Evolutionary conservation across 805 yeast genomes (phyloP).

Genomic region (Metschnikowia similis): DNA sequence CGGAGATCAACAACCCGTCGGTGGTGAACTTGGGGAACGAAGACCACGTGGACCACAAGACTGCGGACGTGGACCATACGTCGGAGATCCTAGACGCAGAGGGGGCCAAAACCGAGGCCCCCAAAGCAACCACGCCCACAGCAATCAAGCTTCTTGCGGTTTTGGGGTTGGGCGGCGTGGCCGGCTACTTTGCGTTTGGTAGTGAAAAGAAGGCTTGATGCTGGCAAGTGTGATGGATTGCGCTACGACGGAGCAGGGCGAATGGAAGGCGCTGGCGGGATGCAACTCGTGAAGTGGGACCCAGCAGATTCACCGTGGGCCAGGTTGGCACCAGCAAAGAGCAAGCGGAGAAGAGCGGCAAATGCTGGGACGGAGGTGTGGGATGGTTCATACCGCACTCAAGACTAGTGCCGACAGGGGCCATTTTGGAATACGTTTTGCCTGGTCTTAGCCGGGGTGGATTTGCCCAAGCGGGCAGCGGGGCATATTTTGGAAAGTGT

Average conservation of each 20-base stretch:
- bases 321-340: too few relatives aligned
- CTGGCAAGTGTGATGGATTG: neutral
- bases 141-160: slow-evolving; percentile 10
- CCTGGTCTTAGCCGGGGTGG: too few relatives aligned
- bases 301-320: too few relatives aligned
- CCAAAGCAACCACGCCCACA: slow-evolving; percentile 5
- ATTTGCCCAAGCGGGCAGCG: too few relatives aligned
- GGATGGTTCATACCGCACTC: too few relatives aligned
- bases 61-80: slow-evolving; percentile 27
- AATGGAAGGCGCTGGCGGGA: neutral
- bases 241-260: neutral
- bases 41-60: slow-evolving; percentile 33
- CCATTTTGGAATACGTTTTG: too few relatives aligned
- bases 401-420: too few relatives aligned
- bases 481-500: too few relatives aligned
- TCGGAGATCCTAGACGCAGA: slow-evolving; percentile 32
- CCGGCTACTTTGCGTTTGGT: slow-evolving; percentile 15
- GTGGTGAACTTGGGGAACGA: slow-evolving; percentile 33
- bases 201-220: neutral
- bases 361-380: too few relatives aligned
- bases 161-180: slow-evolving; percentile 18
- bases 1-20: slow-evolving; percentile 34
- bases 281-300: too few relatives aligned
- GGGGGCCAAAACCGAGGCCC: slow-evolving; percentile 1
- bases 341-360: too few relatives aligned